Percentiles rank a stretch among this genome's conserved stretches.
phyloP scores from a whole-genome alignment of 345 rosid species.

The Gossypium anomalum region DNA sequence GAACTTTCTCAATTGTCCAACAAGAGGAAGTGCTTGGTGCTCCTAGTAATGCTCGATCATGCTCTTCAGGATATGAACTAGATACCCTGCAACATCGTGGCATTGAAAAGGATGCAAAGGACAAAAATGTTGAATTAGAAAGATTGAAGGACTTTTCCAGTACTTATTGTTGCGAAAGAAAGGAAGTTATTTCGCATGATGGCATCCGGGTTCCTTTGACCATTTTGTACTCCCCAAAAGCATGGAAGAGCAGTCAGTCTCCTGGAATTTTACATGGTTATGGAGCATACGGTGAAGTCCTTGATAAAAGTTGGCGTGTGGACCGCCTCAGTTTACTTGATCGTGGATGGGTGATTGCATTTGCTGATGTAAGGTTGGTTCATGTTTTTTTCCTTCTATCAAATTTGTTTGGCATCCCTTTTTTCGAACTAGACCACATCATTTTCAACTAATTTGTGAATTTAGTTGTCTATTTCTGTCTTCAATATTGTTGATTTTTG shows the following conservation, averaged over 20 bases:
- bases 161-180: conserved; percentile 61
- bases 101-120: conserved; percentile 19
- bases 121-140: conserved; percentile 20
- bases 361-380: conserved; percentile 89
- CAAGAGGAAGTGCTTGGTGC: conserved; percentile 52
- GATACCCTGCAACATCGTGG: conserved; percentile 20
- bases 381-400: conserved; percentile 11
- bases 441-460: not conserved
- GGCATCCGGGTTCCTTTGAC: conserved; percentile 76
- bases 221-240: conserved; percentile 58
- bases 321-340: conserved; percentile 78
- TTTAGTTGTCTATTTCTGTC: not conserved
- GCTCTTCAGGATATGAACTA: conserved; percentile 22
- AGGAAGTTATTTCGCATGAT: conserved; percentile 66
- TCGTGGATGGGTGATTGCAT: conserved; percentile 90
- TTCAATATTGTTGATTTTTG: not conserved
- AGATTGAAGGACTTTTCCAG: conserved; percentile 53
- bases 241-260: conserved; percentile 51
- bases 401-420: not conserved
- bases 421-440: too few species aligned
- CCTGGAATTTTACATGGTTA: conserved; percentile 76
- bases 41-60: conserved; percentile 24
- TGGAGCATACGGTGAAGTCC: conserved; percentile 87
- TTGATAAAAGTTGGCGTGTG: conserved; percentile 76
- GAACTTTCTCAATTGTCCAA: conserved; percentile 47